Evolutionary conservation across 495 filamentous ascomycete genomes (phyloP), one percentile per base, ranked within the genome.

Genomic region (Thermothielavioides terrestris): DNA sequence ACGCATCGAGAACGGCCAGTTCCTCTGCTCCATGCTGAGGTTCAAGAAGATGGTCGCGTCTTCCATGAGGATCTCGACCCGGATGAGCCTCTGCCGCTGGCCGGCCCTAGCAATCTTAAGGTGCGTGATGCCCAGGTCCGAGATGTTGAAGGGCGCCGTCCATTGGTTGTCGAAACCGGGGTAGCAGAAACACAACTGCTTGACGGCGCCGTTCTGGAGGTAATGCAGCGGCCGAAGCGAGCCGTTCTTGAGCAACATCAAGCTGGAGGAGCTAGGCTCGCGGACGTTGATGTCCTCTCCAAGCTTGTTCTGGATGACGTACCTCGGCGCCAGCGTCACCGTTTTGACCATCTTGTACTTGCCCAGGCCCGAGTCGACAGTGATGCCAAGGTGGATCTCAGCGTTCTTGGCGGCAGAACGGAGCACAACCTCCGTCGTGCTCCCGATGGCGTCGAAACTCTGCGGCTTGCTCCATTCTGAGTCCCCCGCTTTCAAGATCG

Each of bases 261-360:
- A 74, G 45, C 85, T 83, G 0, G 89, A 88, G 7, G 94, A 97
- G 18, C 77, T 78, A 14, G 91, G 88, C 59, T 97, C 94, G 32
- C 92, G 80, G 20, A 96, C 83, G 55, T 88, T 79, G 52, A 98
- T 76, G 43, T 91, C 85, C 65, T 98, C 90, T 32, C 76, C 79
- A 20, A 95, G 76, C 64, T 86, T 90, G 68, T 94, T 97, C 68
- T 96, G 94, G 59, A 98, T 69, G 40, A 98, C 82, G 63, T 95
- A 98, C 28, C 92, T 81, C 20, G 92, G 92, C 2, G 90, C 80
- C n/a, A 97, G 75, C 2, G 89, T 96, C 22, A 97, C 85, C 11
- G 95, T 84, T 67, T 95, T 96, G 23, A 87, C 89, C 69, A 97
- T 68, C 58, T 95, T 95, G 73, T 97, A 97, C 72, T 97, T 98